Conservation (phyloP, 441 rosid genomes). For the Croton setiger region DNA sequence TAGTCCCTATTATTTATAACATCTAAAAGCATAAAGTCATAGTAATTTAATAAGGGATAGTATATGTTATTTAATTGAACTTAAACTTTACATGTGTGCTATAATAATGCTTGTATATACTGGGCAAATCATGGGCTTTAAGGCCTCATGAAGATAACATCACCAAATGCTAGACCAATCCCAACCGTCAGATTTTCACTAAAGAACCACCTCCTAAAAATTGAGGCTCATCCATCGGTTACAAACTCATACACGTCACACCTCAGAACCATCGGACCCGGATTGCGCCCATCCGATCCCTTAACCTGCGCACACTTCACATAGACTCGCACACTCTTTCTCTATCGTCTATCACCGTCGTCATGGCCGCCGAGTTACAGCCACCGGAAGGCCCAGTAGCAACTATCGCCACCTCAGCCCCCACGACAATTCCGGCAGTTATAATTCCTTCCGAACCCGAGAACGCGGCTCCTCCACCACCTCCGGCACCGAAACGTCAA, state of each 20-base stretch:
- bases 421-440: conserved; percentile 16
- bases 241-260: background rate
- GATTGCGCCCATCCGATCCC: conserved; percentile 14
- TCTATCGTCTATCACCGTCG: background rate
- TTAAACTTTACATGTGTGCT: too few species aligned
- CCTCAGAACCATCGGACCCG: conserved; percentile 17
- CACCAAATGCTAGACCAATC: background rate
- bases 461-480: conserved; percentile 27
- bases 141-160: background rate
- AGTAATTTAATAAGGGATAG: too few species aligned
- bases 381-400: conserved; percentile 31
- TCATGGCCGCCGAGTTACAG: conserved; percentile 46
- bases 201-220: background rate
- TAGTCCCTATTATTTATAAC: too few species aligned
- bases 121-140: background rate
- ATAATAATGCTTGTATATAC: too few species aligned
- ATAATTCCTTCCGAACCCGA: conserved; percentile 23
- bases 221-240: conserved; percentile 17
- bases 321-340: background rate
- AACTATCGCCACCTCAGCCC: conserved; percentile 10
- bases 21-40: too few species aligned
- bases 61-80: too few species aligned
- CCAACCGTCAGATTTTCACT: conserved; percentile 7
- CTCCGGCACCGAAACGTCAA: conserved; percentile 44
- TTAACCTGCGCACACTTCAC: conserved; percentile 23